These are phyloP conservation scores for Suaeda aralocaspica DNA, from an alignment of 148 eudicot genomes.

Conservation along the genomic window DNA sequence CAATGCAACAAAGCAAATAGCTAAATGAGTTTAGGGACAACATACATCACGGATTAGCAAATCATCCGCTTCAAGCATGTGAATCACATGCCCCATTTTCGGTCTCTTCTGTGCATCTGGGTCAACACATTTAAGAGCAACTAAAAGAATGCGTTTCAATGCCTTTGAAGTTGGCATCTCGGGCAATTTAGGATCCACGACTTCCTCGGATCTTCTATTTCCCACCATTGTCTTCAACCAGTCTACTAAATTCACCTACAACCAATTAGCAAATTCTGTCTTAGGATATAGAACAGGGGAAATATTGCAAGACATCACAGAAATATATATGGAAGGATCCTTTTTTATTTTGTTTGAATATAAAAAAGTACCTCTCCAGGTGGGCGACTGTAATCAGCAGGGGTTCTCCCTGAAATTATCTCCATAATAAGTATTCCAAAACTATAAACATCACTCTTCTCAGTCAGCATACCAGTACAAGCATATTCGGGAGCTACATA, in stretches of 20 bases:
- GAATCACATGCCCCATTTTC: slow-evolving; percentile 87
- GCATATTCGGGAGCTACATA: slow-evolving; percentile 92
- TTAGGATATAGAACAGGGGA: neutral
- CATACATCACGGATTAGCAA: slow-evolving; percentile 60
- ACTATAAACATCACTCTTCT: slow-evolving; percentile 78
- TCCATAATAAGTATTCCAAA: slow-evolving; percentile 86
- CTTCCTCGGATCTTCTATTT: slow-evolving; percentile 73
- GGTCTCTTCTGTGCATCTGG: slow-evolving; percentile 81
- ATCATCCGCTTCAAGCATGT: slow-evolving; percentile 92
- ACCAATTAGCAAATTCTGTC: neutral
- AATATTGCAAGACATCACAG: neutral
- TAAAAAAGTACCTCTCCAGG: slow-evolving; percentile 57
- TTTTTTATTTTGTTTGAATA: neutral
- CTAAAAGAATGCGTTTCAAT: slow-evolving; percentile 64
- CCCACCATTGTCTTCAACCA: slow-evolving; percentile 86
- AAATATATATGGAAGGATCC: neutral
- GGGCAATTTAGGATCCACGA: slow-evolving; percentile 75
- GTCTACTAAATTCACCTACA: slow-evolving; percentile 72
- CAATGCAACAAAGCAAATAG: neutral
- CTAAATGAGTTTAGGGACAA: neutral
- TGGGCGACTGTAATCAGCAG: slow-evolving; percentile 77
- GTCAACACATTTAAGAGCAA: slow-evolving; percentile 79
- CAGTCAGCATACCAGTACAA: slow-evolving; percentile 83
- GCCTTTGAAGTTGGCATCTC: slow-evolving; percentile 73
- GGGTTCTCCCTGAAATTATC: slow-evolving; percentile 71